phyloP scores from a whole-genome alignment of 305 asterid species.

The Solanum hybrid region DNA sequence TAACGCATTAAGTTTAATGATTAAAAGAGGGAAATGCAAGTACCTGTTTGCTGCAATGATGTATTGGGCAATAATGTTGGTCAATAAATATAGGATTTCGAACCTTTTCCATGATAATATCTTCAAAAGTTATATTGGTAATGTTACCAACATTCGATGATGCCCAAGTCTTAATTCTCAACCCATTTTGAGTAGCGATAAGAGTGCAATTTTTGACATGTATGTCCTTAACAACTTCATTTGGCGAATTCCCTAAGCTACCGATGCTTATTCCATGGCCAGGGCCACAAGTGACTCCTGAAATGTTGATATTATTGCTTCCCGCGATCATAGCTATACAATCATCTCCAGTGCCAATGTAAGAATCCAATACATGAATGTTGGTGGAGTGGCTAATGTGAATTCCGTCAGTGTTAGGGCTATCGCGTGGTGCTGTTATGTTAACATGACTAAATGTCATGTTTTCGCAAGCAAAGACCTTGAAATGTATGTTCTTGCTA shows the following conservation, averaged over 20 bases:
- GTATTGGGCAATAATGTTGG: constrained; percentile 15
- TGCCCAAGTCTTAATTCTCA: constrained; percentile 11
- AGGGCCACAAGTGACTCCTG: neutral
- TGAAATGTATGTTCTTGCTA: constrained; percentile 49
- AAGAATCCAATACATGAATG: neutral
- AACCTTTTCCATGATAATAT: neutral
- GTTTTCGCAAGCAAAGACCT: constrained; percentile 33
- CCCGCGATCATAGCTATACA: constrained; percentile 51
- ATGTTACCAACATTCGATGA: neutral
- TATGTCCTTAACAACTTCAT: neutral
- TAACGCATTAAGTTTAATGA: neutral
- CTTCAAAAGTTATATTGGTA: neutral
- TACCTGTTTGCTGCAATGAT: constrained; percentile 3
- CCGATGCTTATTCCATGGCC: neutral
- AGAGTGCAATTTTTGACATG: neutral
- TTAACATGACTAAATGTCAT: constrained; percentile 27
- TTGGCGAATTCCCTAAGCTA: neutral
- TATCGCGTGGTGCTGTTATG: constrained; percentile 34
- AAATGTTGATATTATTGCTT: constrained; percentile 28
- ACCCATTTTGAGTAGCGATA: neutral
- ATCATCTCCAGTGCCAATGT: constrained; percentile 30
- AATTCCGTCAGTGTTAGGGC: constrained; percentile 71
- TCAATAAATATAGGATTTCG: constrained; percentile 20
- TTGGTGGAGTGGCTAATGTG: constrained; percentile 35
- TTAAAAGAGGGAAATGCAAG: neutral